Base-by-base conservation (phyloP, 1,139 yeast genomes). In the Keqinozyma sinolaborantium region DNA sequence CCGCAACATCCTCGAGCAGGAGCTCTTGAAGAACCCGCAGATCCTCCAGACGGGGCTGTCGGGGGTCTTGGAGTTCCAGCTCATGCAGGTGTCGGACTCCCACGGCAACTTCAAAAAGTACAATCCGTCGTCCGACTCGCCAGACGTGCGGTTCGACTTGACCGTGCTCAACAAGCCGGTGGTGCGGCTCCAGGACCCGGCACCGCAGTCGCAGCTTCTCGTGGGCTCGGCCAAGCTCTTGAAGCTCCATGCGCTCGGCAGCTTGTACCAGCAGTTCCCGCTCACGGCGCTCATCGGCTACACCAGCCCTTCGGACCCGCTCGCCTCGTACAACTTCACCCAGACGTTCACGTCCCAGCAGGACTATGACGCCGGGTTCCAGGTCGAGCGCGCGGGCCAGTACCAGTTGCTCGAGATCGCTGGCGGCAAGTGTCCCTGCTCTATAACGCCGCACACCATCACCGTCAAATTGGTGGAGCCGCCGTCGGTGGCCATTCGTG, bases 81-180 rank as follows among this genome's bases (percentile, higher is more conserved):
- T 90, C 26, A 74, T 77, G 27, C 77, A 76, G 39, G 72, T 88
- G 5, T 70, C 70, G 7, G 97, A 90, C 56, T 83, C 83, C 2
- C 64, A 86, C 39, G 96, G 96, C 1, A 85, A 85, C 46, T 44
- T 60, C 2, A 73, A 79, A 34, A 70, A 73, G 34, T 86, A 79
- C 45, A 70, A 60, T 41, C 70, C 65, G 12, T 54, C 66, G 8
- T 65, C 74, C 2, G 64, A 57, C 28, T 66, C 67, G 26, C 53
- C 65, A 29, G 77, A 72, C 31, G 66, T 79, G 12, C 54, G 70
- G 39, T 75, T 74, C 43, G 65, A 66, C n/a, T 72, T 83, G 39
- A 63, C 64, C 13, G 74, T 85, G n/a, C 84, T 82, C 44, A 75
- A 77, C 14, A 64, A 80, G 3, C 92, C 94, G 6, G 58, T 36